Percentiles rank a stretch among this genome's conserved stretches.
Evolutionary conservation across 1,139 yeast genomes (phyloP).

Genomic region (Blastobotrys illinoisensis): DNA sequence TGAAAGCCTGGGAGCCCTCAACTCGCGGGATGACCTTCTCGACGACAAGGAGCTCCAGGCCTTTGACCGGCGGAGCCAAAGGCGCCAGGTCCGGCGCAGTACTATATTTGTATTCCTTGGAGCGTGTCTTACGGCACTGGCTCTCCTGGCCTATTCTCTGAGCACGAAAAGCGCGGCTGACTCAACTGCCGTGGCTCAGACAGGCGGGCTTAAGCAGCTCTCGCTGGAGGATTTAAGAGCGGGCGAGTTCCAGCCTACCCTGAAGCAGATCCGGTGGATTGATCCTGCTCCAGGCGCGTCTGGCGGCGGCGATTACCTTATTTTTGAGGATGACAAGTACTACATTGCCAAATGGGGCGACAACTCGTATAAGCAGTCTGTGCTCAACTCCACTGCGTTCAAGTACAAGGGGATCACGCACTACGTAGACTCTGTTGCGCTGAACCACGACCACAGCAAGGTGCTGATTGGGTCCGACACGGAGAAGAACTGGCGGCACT

Average conservation of each 20-base stretch:
- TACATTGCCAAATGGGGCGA: conserved; percentile 25
- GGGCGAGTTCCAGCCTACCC: conserved; percentile 24
- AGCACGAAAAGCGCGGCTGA: background rate
- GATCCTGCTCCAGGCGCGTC: conserved; percentile 19
- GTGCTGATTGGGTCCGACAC: conserved; percentile 50
- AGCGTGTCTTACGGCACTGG: background rate
- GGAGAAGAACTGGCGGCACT: conserved; percentile 67
- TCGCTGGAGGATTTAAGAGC: conserved; percentile 25
- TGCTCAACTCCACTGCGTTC: conserved; percentile 18
- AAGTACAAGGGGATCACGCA: conserved; percentile 18
- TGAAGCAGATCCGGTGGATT: conserved; percentile 24
- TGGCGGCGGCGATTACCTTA: conserved; percentile 26
- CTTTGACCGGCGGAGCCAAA: background rate
- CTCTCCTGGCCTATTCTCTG: background rate
- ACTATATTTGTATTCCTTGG: background rate
- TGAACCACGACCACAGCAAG: conserved; percentile 39
- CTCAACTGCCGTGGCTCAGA: conserved; percentile 3
- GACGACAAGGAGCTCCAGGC: background rate
- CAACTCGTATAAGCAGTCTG: conserved; percentile 15
- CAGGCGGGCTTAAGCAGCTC: conserved; percentile 8
- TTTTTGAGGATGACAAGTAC: conserved; percentile 16
- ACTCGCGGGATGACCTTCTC: background rate
- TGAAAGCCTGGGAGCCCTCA: background rate
- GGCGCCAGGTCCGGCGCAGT: background rate
- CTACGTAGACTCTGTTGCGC: conserved; percentile 23